Conservation (phyloP, 202 grass and related monocot species). For the Carex arenaria region DNA sequence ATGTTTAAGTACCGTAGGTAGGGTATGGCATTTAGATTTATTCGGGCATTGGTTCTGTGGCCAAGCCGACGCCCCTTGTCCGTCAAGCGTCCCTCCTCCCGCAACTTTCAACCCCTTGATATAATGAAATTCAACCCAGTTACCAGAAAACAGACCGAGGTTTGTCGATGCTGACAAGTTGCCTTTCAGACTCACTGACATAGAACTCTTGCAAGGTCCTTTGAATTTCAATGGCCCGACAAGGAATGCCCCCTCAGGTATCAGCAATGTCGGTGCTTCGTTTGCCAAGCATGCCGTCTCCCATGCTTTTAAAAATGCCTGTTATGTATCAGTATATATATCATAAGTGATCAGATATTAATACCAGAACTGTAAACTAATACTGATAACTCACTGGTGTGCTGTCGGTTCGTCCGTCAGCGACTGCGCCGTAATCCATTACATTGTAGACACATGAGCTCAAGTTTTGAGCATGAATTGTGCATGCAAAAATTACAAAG, state of each 20-base stretch:
- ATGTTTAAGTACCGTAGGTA: slow-evolving; percentile 40
- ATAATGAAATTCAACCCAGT: slow-evolving; percentile 52
- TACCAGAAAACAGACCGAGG: slow-evolving; percentile 29
- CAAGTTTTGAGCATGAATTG: neutral
- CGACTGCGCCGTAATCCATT: slow-evolving; percentile 32
- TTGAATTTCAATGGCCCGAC: slow-evolving; percentile 31
- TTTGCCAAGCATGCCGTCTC: slow-evolving; percentile 25
- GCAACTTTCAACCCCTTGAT: slow-evolving; percentile 40
- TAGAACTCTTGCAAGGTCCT: slow-evolving; percentile 45
- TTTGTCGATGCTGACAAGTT: slow-evolving; percentile 26
- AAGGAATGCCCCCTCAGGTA: slow-evolving; percentile 41
- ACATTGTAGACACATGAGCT: slow-evolving; percentile 9
- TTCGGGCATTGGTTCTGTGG: slow-evolving; percentile 42
- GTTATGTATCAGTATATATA: slow-evolving; percentile 2
- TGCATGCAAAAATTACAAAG: neutral
- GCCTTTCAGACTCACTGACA: slow-evolving; percentile 44
- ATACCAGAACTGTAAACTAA: neutral
- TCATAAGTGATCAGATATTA: neutral
- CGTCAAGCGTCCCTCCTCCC: slow-evolving; percentile 38
- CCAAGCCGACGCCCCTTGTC: slow-evolving; percentile 47
- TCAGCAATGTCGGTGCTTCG: slow-evolving; percentile 36
- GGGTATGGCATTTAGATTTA: slow-evolving; percentile 42
- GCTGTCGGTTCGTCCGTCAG: slow-evolving; percentile 43
- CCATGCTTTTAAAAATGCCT: slow-evolving; percentile 50
- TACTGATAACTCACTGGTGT: slow-evolving; percentile 32